phyloP scores from a whole-genome alignment of 2,329 filamentous ascomycete genomes.

The Fusarium chuoi region DNA sequence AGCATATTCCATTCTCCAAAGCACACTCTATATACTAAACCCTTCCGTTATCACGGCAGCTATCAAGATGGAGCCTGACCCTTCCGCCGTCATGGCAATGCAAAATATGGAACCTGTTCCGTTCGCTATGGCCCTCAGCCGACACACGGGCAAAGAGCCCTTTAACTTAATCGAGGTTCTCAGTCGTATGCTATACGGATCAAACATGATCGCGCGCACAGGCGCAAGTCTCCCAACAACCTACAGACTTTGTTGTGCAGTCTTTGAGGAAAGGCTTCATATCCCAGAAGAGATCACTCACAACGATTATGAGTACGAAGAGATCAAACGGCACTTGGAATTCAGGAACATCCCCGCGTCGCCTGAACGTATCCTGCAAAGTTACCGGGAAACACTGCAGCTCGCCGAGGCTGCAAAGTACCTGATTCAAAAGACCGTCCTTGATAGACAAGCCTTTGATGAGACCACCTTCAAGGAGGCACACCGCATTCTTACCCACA shows the following conservation, averaged over 20 bases:
- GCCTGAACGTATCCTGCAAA: neutral
- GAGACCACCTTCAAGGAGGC: slow-evolving; percentile 39
- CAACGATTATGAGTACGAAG: neutral
- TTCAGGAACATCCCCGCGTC: neutral
- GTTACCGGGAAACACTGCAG: slow-evolving; percentile 17
- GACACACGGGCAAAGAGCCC: neutral
- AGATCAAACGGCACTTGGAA: neutral
- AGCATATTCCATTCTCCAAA: neutral
- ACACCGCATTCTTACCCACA: slow-evolving; percentile 35
- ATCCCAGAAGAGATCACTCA: neutral
- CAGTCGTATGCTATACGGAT: slow-evolving; percentile 5
- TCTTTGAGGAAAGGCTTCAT: neutral
- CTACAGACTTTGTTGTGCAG: neutral
- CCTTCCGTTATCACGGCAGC: neutral
- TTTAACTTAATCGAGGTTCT: neutral
- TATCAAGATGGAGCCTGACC: neutral
- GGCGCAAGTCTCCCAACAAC: neutral
- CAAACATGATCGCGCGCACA: slow-evolving; percentile 11
- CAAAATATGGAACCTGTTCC: neutral
- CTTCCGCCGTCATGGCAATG: neutral
- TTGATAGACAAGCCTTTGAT: neutral
- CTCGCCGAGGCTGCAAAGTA: slow-evolving; percentile 21
- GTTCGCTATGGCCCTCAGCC: neutral
- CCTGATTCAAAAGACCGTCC: slow-evolving; percentile 21
- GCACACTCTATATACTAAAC: neutral